phyloP scores from a whole-genome alignment of 768 basidiomycete genomes.

The Suillus decipiens region DNA sequence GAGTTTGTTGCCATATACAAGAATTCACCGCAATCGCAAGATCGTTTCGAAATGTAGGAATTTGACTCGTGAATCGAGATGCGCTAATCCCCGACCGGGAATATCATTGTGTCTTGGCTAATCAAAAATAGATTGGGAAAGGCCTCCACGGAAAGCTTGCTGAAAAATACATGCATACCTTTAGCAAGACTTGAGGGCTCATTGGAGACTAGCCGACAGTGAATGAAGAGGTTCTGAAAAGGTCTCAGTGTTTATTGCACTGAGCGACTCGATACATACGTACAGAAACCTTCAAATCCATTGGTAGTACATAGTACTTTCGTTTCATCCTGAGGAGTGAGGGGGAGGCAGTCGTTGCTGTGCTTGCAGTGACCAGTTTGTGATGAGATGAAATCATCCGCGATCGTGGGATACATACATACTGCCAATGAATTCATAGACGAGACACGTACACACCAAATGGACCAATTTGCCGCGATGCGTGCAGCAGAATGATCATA shows the following conservation, averaged over 20 bases:
- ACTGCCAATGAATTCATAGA: background rate
- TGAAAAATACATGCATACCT: too few species aligned
- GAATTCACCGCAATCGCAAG: background rate
- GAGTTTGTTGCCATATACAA: background rate
- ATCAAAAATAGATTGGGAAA: too few species aligned
- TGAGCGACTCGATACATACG: background rate
- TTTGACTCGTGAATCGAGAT: background rate
- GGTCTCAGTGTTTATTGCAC: too few species aligned
- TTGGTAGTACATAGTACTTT: background rate
- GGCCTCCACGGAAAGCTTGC: too few species aligned
- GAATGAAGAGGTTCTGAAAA: too few species aligned
- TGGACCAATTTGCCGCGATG: background rate
- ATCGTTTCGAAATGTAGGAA: background rate
- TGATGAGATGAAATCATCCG: background rate
- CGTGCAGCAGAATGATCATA: background rate
- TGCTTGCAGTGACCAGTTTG: too few species aligned
- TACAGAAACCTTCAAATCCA: background rate
- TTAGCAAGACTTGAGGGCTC: too few species aligned
- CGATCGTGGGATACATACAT: background rate
- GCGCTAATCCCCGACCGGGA: background rate
- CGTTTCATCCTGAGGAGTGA: background rate
- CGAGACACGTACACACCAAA: background rate
- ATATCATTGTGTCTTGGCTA: background rate
- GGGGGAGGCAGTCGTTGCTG: background rate
- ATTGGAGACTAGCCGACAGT: background rate